Evolutionary conservation across 1,284 basidiomycete genomes (phyloP).

Genomic region (Ustilago sp.): DNA sequence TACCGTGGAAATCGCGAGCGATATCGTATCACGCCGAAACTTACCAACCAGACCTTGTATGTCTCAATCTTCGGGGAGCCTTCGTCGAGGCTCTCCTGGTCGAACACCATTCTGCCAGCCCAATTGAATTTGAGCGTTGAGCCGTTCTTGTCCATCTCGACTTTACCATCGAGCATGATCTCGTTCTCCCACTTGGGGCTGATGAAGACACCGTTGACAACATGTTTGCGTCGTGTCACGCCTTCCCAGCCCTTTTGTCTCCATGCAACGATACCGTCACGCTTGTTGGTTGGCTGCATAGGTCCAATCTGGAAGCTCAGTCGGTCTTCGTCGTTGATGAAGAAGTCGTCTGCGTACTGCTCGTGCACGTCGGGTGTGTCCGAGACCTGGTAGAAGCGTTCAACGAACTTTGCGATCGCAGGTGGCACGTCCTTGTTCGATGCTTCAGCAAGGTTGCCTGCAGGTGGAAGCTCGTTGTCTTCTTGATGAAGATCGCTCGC

Average conservation of each 20-base stretch:
- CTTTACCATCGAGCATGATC: slow-evolving; percentile 55
- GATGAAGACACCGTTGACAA: slow-evolving; percentile 48
- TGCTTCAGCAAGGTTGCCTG: slow-evolving; percentile 31
- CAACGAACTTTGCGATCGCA: slow-evolving; percentile 37
- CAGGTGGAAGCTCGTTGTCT: slow-evolving; percentile 35
- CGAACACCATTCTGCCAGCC: slow-evolving; percentile 57
- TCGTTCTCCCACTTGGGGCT: slow-evolving; percentile 45
- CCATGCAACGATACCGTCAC: slow-evolving; percentile 42
- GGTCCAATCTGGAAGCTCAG: slow-evolving; percentile 56
- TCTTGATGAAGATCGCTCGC: slow-evolving; percentile 16
- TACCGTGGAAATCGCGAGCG: not conserved
- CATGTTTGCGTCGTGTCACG: slow-evolving; percentile 47
- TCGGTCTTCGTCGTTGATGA: slow-evolving; percentile 31
- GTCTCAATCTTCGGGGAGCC: slow-evolving; percentile 42
- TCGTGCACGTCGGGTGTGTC: slow-evolving; percentile 47
- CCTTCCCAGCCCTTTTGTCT: slow-evolving; percentile 48
- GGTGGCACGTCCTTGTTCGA: slow-evolving; percentile 36
- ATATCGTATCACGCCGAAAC: slow-evolving; percentile 3
- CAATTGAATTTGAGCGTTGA: slow-evolving; percentile 44
- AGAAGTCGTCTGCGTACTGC: slow-evolving; percentile 41
- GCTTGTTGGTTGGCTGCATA: slow-evolving; percentile 41
- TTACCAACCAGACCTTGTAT: slow-evolving; percentile 56
- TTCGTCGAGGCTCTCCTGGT: slow-evolving; percentile 34
- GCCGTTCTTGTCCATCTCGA: slow-evolving; percentile 55
- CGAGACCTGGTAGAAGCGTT: slow-evolving; percentile 44